Evolutionary conservation across 805 yeast genomes (phyloP).

Genomic region (Starmerella asiatica): DNA sequence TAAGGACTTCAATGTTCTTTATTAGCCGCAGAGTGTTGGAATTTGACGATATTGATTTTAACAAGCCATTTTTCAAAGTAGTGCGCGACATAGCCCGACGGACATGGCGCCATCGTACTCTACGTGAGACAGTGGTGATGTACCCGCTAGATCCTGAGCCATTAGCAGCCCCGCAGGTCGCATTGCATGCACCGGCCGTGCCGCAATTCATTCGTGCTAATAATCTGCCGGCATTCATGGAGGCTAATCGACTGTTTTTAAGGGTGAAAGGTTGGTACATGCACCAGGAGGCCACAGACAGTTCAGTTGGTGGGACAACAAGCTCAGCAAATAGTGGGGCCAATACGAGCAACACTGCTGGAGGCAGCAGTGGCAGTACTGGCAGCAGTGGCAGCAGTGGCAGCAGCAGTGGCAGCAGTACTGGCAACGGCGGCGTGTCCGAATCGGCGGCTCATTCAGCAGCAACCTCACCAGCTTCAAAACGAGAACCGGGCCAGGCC

Average conservation of each 20-base stretch:
- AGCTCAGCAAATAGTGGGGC: too few relatives aligned
- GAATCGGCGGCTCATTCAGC: not conserved
- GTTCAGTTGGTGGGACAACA: too few relatives aligned
- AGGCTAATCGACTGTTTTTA: conserved; percentile 70
- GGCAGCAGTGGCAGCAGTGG: conserved; percentile 19
- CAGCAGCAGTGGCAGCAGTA: conserved; percentile 16
- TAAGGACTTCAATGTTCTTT: conserved; percentile 62
- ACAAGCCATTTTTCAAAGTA: conserved; percentile 27
- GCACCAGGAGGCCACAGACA: too few relatives aligned
- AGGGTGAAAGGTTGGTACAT: conserved; percentile 36
- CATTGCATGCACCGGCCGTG: conserved; percentile 20
- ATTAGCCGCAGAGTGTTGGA: conserved; percentile 42
- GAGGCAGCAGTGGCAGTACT: too few relatives aligned
- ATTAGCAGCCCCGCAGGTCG: not conserved
- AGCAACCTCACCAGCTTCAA: conserved; percentile 1
- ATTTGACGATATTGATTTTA: conserved; percentile 30
- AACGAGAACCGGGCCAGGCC: conserved; percentile 34
- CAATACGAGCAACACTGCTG: too few relatives aligned
- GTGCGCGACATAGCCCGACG: conserved; percentile 80
- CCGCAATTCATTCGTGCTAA: conserved; percentile 55
- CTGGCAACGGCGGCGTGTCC: too few relatives aligned
- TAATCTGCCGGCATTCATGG: conserved; percentile 70
- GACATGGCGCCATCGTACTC: conserved; percentile 67
- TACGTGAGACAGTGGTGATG: conserved; percentile 51
- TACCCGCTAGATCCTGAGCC: conserved; percentile 33